phyloP scores from a whole-genome alignment of 495 filamentous ascomycete genomes.

The Neurospora sp. region DNA sequence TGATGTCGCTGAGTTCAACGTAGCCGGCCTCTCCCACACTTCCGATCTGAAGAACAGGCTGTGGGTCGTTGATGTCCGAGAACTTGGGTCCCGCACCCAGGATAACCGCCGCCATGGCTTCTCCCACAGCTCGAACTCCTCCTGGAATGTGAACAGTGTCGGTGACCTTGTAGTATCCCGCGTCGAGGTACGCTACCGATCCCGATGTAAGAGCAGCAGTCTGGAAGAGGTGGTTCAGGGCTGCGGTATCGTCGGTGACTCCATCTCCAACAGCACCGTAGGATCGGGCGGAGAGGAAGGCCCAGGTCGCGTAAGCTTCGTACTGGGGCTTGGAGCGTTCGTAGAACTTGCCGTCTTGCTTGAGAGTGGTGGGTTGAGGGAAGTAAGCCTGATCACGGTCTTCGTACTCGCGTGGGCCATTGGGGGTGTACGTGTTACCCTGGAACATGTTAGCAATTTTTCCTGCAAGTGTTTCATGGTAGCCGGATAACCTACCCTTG shows the following conservation, averaged over 20 bases:
- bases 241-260: slow-evolving; percentile 20
- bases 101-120: slow-evolving; percentile 33
- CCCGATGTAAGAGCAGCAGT: background rate
- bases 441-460: slow-evolving; percentile 2
- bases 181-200: slow-evolving; percentile 56
- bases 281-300: slow-evolving; percentile 22
- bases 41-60: slow-evolving; percentile 44
- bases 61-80: slow-evolving; percentile 32
- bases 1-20: slow-evolving; percentile 47
- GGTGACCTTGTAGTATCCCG: slow-evolving; percentile 31
- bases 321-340: slow-evolving; percentile 62
- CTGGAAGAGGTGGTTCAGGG: slow-evolving; percentile 15
- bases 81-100: slow-evolving; percentile 38
- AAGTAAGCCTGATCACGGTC: slow-evolving; percentile 9
- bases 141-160: slow-evolving; percentile 41
- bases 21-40: slow-evolving; percentile 37
- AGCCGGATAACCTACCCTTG: slow-evolving; percentile 29
- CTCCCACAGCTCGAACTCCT: slow-evolving; percentile 36
- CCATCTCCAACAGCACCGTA: slow-evolving; percentile 20
- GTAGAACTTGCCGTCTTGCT: slow-evolving; percentile 42
- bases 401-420: slow-evolving; percentile 13
- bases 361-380: slow-evolving; percentile 16
- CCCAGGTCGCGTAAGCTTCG: slow-evolving; percentile 32
- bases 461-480: background rate
- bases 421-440: slow-evolving; percentile 17